phyloP scores from a whole-genome alignment of 1,139 yeast species.

The Candida neerlandica region DNA sequence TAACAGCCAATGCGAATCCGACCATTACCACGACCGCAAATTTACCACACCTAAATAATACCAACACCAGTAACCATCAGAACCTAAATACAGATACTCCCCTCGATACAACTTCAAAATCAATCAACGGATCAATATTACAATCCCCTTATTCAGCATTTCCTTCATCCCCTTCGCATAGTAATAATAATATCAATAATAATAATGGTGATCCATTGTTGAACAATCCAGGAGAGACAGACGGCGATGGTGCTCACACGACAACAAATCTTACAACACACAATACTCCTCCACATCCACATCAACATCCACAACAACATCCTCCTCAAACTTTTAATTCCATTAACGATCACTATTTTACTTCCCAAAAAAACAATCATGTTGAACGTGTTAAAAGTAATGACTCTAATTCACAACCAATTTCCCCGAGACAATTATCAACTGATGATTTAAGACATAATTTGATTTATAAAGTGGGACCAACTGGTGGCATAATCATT shows the following conservation, averaged over 20 bases:
- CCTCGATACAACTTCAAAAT: neutral
- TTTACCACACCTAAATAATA: neutral
- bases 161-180: neutral
- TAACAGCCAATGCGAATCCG: neutral
- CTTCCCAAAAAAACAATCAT: neutral
- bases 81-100: neutral
- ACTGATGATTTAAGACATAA: conserved; percentile 24
- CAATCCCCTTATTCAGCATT: neutral
- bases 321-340: too few species aligned
- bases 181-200: too few species aligned
- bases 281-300: neutral
- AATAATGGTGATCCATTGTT: neutral
- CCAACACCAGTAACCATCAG: neutral
- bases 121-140: neutral
- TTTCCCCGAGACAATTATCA: conserved; percentile 12
- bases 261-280: conserved; percentile 1
- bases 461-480: conserved; percentile 35
- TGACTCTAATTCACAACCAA: conserved; percentile 9
- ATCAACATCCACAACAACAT: too few species aligned
- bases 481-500: conserved; percentile 17
- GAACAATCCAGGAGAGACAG: neutral
- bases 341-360: neutral
- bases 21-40: neutral
- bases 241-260: conserved; percentile 4
- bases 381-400: neutral